Conservation (phyloP, 257 asterid genomes). For the Solanum microdontum region DNA sequence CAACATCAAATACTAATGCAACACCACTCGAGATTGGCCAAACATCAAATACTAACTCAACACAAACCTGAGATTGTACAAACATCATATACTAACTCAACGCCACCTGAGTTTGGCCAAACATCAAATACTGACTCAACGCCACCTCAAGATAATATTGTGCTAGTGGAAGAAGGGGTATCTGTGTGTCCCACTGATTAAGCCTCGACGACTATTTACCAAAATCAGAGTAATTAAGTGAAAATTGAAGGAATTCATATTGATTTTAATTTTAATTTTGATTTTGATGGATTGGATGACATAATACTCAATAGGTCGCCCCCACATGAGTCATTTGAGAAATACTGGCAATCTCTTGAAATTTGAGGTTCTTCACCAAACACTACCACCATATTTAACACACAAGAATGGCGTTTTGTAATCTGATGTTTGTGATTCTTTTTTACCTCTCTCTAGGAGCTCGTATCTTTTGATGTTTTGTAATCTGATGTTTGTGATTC, state of each 20-base stretch:
- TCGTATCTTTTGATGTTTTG: too few relatives aligned
- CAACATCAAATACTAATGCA: too few relatives aligned
- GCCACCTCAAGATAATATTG: neutral
- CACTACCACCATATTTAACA: neutral
- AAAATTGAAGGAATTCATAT: neutral
- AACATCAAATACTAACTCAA: neutral
- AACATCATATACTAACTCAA: neutral
- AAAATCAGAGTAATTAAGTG: neutral
- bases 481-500: too few relatives aligned
- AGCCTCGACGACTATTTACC: neutral
- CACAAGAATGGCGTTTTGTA: neutral
- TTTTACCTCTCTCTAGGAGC: neutral
- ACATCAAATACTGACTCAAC: neutral
- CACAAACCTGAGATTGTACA: too few relatives aligned
- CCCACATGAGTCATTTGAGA: neutral
- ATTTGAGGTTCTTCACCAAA: neutral
- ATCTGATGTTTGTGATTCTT: neutral
- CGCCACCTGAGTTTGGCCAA: neutral
- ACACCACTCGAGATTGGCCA: neutral
- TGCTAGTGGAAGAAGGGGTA: neutral
- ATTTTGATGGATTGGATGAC: neutral
- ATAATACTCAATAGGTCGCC: neutral
- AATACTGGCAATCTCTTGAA: too few relatives aligned
- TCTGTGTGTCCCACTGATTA: neutral
- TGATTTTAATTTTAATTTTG: too few relatives aligned